Conservation (phyloP, 1,284 basidiomycete genomes). For the Irpex lacteus region DNA sequence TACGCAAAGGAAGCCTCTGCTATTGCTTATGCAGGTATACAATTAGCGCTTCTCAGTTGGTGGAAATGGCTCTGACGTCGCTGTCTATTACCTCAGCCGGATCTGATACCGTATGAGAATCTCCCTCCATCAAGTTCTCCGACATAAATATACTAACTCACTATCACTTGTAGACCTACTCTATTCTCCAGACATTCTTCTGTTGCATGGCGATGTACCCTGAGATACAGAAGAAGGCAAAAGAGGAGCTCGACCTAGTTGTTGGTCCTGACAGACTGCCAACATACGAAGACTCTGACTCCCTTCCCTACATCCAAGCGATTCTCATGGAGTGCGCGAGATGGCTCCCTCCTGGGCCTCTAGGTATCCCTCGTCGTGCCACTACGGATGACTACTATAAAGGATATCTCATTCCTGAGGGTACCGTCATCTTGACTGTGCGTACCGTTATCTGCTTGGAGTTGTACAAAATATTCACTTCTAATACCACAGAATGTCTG, state of each 20-base stretch:
- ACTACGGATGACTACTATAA: constrained; percentile 9
- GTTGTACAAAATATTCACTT: background rate
- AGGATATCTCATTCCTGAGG: constrained; percentile 5
- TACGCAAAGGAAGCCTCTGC: background rate
- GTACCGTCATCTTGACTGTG: background rate
- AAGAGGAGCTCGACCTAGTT: constrained; percentile 28
- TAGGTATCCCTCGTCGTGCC: constrained; percentile 13
- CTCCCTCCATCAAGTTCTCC: background rate
- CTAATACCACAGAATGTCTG: background rate
- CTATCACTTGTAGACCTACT: constrained; percentile 20
- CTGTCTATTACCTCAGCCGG: constrained; percentile 16
- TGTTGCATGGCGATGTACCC: constrained; percentile 29
- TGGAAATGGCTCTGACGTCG: background rate
- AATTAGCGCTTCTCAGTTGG: background rate
- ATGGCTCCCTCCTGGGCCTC: constrained; percentile 11
- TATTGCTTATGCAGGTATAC: constrained; percentile 4
- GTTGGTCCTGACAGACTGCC: constrained; percentile 27
- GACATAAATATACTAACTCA: background rate
- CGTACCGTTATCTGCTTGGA: background rate
- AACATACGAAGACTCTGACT: constrained; percentile 21
- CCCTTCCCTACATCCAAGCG: constrained; percentile 30
- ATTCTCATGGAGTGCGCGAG: constrained; percentile 27
- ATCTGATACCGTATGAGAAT: constrained; percentile 24
- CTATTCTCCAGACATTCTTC: constrained; percentile 26
- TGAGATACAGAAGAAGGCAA: constrained; percentile 28